Evolutionary conservation across 306 rosid species (phyloP).

Genomic region (Luffa acutangula): DNA sequence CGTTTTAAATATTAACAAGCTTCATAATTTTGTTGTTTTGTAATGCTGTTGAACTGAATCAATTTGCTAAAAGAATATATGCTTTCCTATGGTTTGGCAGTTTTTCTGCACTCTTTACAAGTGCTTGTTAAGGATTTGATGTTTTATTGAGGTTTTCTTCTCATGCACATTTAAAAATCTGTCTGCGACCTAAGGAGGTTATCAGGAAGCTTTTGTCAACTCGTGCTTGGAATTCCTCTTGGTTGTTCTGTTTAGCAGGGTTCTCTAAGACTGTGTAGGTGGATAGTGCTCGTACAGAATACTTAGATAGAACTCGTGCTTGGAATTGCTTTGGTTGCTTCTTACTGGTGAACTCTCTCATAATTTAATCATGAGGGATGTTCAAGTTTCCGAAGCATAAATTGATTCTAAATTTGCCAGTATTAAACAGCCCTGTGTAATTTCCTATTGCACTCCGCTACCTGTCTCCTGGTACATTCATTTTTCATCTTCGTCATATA

Average conservation of each 20-base stretch:
- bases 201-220: not conserved
- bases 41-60: not conserved
- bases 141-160: not conserved
- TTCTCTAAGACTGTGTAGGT: not conserved
- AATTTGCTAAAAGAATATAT: not conserved
- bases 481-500: not conserved
- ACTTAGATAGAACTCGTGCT: not conserved
- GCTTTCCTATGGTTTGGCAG: not conserved
- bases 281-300: not conserved
- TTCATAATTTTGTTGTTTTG: not conserved
- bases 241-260: not conserved
- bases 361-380: slow-evolving; percentile 28
- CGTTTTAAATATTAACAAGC: not conserved
- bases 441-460: slow-evolving; percentile 34
- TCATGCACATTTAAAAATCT: not conserved
- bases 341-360: slow-evolving; percentile 55
- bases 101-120: not conserved
- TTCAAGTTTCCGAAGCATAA: slow-evolving; percentile 83
- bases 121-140: not conserved
- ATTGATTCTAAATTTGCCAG: slow-evolving; percentile 29
- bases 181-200: not conserved
- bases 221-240: not conserved
- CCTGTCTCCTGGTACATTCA: slow-evolving; percentile 80
- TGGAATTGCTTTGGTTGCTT: slow-evolving; percentile 38
- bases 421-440: slow-evolving; percentile 57